Evolutionary conservation across 2,329 filamentous ascomycete species (phyloP), one percentile per base, ranked within the genome.

Genomic region (Malbranchea zuffiana): DNA sequence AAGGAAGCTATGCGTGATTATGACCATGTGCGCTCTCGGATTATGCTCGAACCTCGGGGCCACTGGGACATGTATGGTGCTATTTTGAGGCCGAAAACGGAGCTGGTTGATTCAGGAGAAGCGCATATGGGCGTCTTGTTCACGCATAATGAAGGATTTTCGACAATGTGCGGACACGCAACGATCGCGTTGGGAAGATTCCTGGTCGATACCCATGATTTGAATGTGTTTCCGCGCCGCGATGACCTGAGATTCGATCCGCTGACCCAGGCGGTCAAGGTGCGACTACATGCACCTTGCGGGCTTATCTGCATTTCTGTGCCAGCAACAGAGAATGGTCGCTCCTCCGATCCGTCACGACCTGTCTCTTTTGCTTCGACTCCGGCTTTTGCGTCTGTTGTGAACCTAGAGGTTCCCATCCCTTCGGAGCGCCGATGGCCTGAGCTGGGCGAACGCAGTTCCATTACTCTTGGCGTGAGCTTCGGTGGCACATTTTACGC

Each of bases 41-140:
- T 68, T 8, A 62, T 68, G 47, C 53, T 62, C 3, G 68, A 71
- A 41, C 67, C 67, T 4, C 60, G 66, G 21, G 67, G 67, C 10
- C 67, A 71, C 44, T 52, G 53, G 10, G 68, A 67, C 39, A 71
- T 71, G 68, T 71, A 71, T 41, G 67, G 68, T 2, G 67, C 66
- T 4, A 57, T 71, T 17, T 51, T 71, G 28, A 45, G 50, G 1
- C 56, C 49, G 0, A 53, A 60, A 13, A 67, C 66, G 3, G 66
- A 67, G 46, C 52, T 63, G 0, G 56, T 59, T n/a, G 27, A 32
- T 5, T 41, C 46, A 1, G 59, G 59, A 2, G 44, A 60, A n/a
- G 68, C 67, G 0, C 54, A 70, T 44, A 62, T 69, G 17, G 67
- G 66, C 3, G 62, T 66, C 1, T 44, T 71, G 3, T 70, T 70